A percentile compares a stretch with the other conserved stretches of the same genome.
phyloP scores from a whole-genome alignment of 1,139 yeast genomes.

The Geotrichum aggregatum region DNA sequence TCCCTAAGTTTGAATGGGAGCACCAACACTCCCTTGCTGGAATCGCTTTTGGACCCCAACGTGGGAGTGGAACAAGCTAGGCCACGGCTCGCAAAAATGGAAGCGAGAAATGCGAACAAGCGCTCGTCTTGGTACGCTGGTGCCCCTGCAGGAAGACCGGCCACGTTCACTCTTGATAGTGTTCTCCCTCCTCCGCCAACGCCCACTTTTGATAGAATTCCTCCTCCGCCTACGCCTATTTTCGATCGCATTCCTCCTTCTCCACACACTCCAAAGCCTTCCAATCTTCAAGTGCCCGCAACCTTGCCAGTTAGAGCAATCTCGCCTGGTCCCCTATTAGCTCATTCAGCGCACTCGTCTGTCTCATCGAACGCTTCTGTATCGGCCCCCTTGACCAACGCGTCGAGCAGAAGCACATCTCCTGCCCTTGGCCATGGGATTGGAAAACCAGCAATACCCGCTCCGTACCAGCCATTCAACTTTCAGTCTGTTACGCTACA shows the following conservation, averaged over 20 bases:
- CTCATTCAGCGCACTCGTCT: conserved; percentile 1
- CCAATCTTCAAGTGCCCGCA: neutral
- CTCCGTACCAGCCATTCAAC: conserved; percentile 35
- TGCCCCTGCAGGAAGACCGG: neutral
- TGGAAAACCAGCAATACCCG: neutral
- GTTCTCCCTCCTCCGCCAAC: neutral
- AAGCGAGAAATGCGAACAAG: neutral
- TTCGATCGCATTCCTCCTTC: neutral
- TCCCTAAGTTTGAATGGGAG: neutral
- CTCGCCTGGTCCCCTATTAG: neutral
- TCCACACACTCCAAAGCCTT: neutral
- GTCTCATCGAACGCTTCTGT: neutral
- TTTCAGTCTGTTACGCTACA: conserved; percentile 35
- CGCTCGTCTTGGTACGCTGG: conserved; percentile 11
- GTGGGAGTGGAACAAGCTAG: neutral
- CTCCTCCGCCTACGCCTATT: neutral
- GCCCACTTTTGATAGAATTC: neutral
- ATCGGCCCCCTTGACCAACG: neutral
- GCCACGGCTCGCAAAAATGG: neutral
- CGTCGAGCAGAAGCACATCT: neutral
- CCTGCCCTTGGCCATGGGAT: neutral
- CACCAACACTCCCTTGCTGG: conserved; percentile 8
- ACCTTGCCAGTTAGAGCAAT: neutral
- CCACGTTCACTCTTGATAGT: neutral
- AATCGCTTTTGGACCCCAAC: conserved; percentile 7